A percentile compares a stretch with the other conserved stretches of the same genome.
These are phyloP conservation scores for Trichosporon sp. DNA, from an alignment of 1,284 basidiomycete genomes.

Conservation along the genomic window DNA sequence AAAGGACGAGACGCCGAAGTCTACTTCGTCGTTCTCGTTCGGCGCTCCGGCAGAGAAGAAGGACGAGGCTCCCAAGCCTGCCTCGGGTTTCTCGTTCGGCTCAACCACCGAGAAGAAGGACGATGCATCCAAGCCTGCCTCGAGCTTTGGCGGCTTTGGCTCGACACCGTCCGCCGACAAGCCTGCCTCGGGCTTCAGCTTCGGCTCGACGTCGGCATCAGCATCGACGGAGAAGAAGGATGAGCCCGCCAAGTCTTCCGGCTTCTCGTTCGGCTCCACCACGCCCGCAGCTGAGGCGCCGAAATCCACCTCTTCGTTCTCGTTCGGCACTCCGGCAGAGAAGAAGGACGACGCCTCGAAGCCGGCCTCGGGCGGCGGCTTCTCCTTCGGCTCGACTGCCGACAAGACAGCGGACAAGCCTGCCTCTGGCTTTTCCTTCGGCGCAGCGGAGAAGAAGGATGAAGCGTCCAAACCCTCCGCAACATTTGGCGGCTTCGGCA, in stretches of 20 bases:
- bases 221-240: neutral
- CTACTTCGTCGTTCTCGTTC: conserved; percentile 5
- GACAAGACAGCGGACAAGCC: neutral
- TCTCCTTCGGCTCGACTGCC: neutral
- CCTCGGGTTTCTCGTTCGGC: neutral
- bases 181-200: too few species aligned
- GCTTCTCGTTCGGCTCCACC: conserved; percentile 9
- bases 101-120: neutral
- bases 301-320: neutral
- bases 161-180: neutral
- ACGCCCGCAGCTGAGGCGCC: neutral
- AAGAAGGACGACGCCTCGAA: neutral
- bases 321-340: conserved; percentile 1
- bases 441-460: too few species aligned
- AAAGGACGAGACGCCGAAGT: neutral
- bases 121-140: neutral
- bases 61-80: neutral
- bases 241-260: neutral
- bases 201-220: too few species aligned
- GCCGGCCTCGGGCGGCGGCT: neutral
- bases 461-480: too few species aligned
- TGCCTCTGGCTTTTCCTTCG: neutral
- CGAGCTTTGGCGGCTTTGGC: neutral
- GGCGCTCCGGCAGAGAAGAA: conserved; percentile 4
- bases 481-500: too few species aligned